Percentiles rank a stretch among this genome's conserved stretches.
Conservation (phyloP, 352 stramenopile species). For the Lagenidium giganteum region DNA sequence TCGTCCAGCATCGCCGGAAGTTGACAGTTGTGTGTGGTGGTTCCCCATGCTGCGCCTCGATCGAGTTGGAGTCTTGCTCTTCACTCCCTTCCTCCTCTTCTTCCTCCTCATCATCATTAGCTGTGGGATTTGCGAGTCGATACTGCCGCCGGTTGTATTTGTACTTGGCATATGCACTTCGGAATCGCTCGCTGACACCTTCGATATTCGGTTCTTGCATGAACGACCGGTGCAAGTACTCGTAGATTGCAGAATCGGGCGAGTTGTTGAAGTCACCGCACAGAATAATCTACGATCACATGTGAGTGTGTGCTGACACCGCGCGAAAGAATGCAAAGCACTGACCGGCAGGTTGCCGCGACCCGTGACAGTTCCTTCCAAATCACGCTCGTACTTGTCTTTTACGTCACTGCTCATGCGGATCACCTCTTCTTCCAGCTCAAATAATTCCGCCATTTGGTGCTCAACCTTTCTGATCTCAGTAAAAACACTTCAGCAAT, state of each 20-base stretch:
- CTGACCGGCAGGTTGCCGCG: slow-evolving; percentile 44
- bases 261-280: slow-evolving; percentile 89
- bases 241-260: slow-evolving; percentile 75
- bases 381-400: slow-evolving; percentile 76
- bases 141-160: too few species aligned
- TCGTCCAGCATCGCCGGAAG: slow-evolving; percentile 82
- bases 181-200: slow-evolving; percentile 55
- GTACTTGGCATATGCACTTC: slow-evolving; percentile 72
- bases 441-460: slow-evolving; percentile 81
- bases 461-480: slow-evolving; percentile 71
- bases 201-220: slow-evolving; percentile 81
- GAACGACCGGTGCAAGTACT: slow-evolving; percentile 87
- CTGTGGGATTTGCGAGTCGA: slow-evolving; percentile 19
- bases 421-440: slow-evolving; percentile 80
- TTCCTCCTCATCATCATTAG: slow-evolving; percentile 15
- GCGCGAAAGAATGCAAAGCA: background rate
- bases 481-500: background rate
- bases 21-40: slow-evolving; percentile 85
- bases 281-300: slow-evolving; percentile 46
- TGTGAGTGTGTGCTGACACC: background rate
- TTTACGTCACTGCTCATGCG: slow-evolving; percentile 71
- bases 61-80: too few species aligned
- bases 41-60: slow-evolving; percentile 53
- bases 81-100: slow-evolving; percentile 17
- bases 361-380: slow-evolving; percentile 44